A percentile compares a stretch with the other conserved stretches of the same genome.
These are phyloP conservation scores for Apiospora arundinis DNA, from an alignment of 2,329 filamentous ascomycete genomes.

Conservation along the genomic window DNA sequence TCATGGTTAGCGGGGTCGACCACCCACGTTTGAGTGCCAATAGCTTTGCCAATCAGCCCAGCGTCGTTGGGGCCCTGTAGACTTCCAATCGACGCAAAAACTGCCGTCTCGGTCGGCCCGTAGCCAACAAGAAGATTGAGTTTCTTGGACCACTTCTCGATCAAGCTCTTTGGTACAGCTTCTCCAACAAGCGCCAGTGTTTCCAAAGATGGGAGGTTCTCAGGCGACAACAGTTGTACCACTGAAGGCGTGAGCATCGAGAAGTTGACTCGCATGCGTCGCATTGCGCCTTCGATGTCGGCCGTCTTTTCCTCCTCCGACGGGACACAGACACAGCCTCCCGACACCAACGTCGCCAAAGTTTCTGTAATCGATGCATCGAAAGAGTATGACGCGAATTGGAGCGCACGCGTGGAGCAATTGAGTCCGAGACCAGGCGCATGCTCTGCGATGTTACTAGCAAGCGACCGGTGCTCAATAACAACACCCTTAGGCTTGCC, in stretches of 20 bases:
- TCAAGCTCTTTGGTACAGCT: not conserved
- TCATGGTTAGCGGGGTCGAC: conserved; percentile 27
- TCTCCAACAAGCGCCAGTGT: conserved; percentile 24
- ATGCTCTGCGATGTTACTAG: not conserved
- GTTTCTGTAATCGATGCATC: conserved; percentile 24
- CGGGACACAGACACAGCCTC: conserved; percentile 25
- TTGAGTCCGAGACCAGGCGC: not conserved
- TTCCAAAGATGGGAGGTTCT: conserved; percentile 18
- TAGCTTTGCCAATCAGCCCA: not conserved
- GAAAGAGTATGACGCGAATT: conserved; percentile 25
- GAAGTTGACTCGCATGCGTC: conserved; percentile 21
- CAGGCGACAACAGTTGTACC: conserved; percentile 22
- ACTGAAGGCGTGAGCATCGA: conserved; percentile 24
- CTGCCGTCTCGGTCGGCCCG: conserved; percentile 2
- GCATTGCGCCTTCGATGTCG: conserved; percentile 22
- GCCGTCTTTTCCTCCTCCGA: conserved; percentile 19
- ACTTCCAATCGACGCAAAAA: not conserved
- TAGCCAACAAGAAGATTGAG: not conserved
- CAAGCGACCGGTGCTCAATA: not conserved
- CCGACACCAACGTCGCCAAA: conserved; percentile 13
- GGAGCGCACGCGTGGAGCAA: conserved; percentile 27
- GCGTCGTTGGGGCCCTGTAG: not conserved
- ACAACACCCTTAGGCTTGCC: conserved; percentile 21
- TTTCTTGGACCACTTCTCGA: conserved; percentile 20
- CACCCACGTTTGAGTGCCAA: conserved; percentile 25